phyloP scores from a whole-genome alignment of 1,139 yeast genomes.

The Meyerozyma elateridarum region DNA sequence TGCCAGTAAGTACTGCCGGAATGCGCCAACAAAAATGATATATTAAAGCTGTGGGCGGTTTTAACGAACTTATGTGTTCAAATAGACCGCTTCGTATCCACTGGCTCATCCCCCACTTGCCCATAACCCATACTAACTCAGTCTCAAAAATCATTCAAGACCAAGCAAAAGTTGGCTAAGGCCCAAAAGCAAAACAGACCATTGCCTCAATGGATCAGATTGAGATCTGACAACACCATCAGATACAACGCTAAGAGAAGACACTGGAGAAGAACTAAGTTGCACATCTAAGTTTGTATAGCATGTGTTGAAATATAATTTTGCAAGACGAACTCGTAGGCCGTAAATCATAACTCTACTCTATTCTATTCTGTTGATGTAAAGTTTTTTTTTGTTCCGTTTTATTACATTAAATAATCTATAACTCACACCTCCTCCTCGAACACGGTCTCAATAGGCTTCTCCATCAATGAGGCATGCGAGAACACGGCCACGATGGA shows the following conservation, averaged over 20 bases:
- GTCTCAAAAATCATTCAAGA: conserved; percentile 97
- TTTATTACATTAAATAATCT: too few relatives aligned
- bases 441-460: conserved; percentile 95
- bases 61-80: neutral
- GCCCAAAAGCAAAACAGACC: conserved; percentile 99
- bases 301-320: too few relatives aligned
- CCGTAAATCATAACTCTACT: too few relatives aligned
- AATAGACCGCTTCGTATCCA: neutral
- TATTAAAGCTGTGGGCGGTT: neutral
- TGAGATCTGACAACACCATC: conserved; percentile 96
- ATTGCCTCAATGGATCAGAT: conserved; percentile 99
- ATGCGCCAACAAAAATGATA: neutral
- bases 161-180: conserved; percentile 99
- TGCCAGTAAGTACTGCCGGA: conserved; percentile 23
- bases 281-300: conserved; percentile 72
- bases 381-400: too few relatives aligned
- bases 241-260: conserved; percentile 99
- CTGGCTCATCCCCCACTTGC: neutral
- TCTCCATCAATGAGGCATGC: conserved; percentile 93
- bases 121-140: conserved; percentile 27
- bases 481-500: conserved; percentile 81
- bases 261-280: conserved; percentile 99
- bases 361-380: too few relatives aligned
- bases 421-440: conserved; percentile 72
- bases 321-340: too few relatives aligned